Base-by-base conservation (phyloP, 1,284 basidiomycete genomes). In the Ganoderma sinense region DNA sequence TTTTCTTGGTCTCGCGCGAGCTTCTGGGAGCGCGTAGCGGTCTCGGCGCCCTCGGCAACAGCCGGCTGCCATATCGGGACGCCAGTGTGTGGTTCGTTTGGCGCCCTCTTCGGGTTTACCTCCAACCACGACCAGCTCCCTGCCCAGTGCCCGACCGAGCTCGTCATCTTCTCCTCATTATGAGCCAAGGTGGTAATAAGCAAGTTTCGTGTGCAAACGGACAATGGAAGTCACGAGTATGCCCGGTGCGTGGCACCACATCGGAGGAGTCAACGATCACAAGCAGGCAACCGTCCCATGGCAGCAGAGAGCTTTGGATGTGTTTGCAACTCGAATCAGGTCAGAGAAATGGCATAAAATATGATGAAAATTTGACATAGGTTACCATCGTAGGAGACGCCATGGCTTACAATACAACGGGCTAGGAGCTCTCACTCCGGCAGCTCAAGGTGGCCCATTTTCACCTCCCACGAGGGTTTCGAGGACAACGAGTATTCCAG, bases 1-100 rank as follows among this genome's bases (percentile, higher is more conserved):
- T 53, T 59, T 69, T 65, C 62, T 23, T 66, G n/a, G 5, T 18
- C 41, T 59, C 53, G 58, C 43, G 64, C 23, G 40, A 61, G 59
- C 40, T 61, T 43, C 59, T 61, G 36, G 60, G 36, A 48, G 26
- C n/a, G n/a, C n/a, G n/a, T n/a, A n/a, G n/a, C n/a, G n/a, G 33
- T 33, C 58, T 60, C 40, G 62, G 11, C 59, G 23, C 55, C 55
- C 43, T 56, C 62, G 67, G 62, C 62, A 64, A 39, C 20, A 4
- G 16, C 62, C 55, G 62, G 23, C 56, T 63, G 48, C 67, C 67
- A 41, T 10, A 36, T 68, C 36, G 18, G 56, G 62, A 59, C 31
- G 29, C 13, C 16, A 29, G 26, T 62, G 31, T 58, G 66, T 68
- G 23, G 62, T 51, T 64, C 31, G 62, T 56, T 65, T 40, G 5